Evolutionary conservation across 371 early-diverging fungal genomes (phyloP).

Genomic region (Smittium culicis): DNA sequence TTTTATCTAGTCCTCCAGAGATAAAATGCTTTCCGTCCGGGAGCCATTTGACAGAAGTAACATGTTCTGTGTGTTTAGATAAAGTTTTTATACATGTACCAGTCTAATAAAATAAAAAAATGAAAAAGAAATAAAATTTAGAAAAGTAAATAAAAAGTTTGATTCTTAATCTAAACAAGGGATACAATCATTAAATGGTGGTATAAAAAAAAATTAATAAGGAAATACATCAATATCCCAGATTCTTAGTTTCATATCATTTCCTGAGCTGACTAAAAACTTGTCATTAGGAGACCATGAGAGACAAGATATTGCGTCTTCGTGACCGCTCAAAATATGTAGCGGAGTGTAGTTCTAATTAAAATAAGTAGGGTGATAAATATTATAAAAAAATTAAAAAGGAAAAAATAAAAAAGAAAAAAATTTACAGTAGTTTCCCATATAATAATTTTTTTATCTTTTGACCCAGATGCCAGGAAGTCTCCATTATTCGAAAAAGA

Average conservation of each 20-base stretch:
- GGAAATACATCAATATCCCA: slow-evolving; percentile 78
- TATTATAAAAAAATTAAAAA: no score
- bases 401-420: slow-evolving; percentile 2
- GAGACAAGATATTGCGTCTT: slow-evolving; percentile 50
- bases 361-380: not conserved
- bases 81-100: slow-evolving; percentile 41
- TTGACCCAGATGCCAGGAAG: slow-evolving; percentile 78
- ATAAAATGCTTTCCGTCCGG: slow-evolving; percentile 60
- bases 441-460: slow-evolving; percentile 70
- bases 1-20: slow-evolving; percentile 62
- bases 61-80: slow-evolving; percentile 48
- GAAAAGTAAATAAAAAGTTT: no score
- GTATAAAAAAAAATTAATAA: slow-evolving; percentile 2
- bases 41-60: slow-evolving; percentile 73
- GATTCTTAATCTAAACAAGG: no score
- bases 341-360: slow-evolving; percentile 4
- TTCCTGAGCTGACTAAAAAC: slow-evolving; percentile 59
- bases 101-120: slow-evolving; percentile 21
- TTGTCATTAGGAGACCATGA: slow-evolving; percentile 84
- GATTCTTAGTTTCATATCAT: slow-evolving; percentile 55
- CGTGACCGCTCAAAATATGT: slow-evolving; percentile 35
- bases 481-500: slow-evolving; percentile 74
- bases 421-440: slow-evolving; percentile 59
- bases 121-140: not conserved
- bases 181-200: not conserved